Percentiles rank a stretch among this genome's conserved stretches.
These are phyloP conservation scores for Penicillium sp. DNA, from an alignment of 2,329 filamentous ascomycete genomes.

Conservation along the genomic window DNA sequence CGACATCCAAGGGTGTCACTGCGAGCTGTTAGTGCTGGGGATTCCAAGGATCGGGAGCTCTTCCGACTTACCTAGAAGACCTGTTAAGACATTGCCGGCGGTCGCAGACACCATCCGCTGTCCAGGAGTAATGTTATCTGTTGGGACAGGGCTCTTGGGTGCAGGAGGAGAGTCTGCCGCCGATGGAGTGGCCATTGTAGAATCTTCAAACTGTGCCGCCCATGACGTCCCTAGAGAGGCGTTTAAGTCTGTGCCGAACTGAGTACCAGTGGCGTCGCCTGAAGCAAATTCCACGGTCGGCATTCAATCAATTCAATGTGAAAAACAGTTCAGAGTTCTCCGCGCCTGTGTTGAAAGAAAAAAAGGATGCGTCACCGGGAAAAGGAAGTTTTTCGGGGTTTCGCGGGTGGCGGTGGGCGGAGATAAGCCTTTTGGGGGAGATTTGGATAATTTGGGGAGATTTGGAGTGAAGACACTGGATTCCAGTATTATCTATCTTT, in stretches of 20 bases:
- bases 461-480: neutral
- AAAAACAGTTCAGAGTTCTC: neutral
- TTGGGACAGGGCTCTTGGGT: conserved; percentile 17
- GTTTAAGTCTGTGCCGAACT: conserved; percentile 15
- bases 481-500: neutral
- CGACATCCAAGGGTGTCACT: conserved; percentile 96
- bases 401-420: conserved; percentile 26
- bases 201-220: conserved; percentile 32
- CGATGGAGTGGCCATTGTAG: conserved; percentile 34
- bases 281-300: conserved; percentile 13
- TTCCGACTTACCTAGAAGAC: conserved; percentile 68
- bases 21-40: conserved; percentile 13
- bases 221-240: conserved; percentile 28
- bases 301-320: conserved; percentile 14
- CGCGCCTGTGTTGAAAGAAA: neutral
- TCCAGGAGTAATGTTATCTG: conserved; percentile 65
- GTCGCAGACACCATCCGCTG: conserved; percentile 97
- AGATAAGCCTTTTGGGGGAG: conserved; percentile 20
- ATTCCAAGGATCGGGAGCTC: neutral
- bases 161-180: conserved; percentile 24
- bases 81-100: conserved; percentile 84
- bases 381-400: conserved; percentile 28
- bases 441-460: neutral
- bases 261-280: conserved; percentile 4
- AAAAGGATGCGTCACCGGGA: conserved; percentile 16